Evolutionary conservation across 2,329 filamentous ascomycete species (phyloP), one percentile per base, ranked within the genome.

Genomic region (Penicillium sp.): DNA sequence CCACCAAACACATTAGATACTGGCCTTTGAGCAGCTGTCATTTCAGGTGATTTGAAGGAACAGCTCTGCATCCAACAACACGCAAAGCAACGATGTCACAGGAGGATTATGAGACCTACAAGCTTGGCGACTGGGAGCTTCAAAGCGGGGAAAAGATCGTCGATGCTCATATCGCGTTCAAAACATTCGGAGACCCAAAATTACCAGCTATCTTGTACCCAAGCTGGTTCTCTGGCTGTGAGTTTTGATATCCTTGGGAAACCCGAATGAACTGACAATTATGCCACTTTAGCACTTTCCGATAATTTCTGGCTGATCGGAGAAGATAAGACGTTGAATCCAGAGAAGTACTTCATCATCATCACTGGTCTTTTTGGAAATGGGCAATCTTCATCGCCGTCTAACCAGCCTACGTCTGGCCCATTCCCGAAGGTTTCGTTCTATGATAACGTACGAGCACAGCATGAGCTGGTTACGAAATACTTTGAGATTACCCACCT

Each of bases 241-340:
- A 26, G 49, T 57, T 31, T 7, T 27, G 7, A 22, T 11, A n/a
- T n/a, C n/a, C n/a, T n/a, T n/a, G n/a, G n/a, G n/a, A n/a, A n/a
- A n/a, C n/a, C n/a, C n/a, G n/a, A n/a, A n/a, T n/a, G n/a, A n/a
- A n/a, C n/a, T n/a, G n/a, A 33, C 10, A 26, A 35, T n/a, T 9
- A 41, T 35, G 11, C 21, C 7, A 14, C 19, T n/a, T n/a, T 52
- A 73, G 77, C 74, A 3, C 90, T 93, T 60, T 77, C 80, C 2
- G 86, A 90, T 66, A 93, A 93, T 58, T 80, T 89, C 69, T 92
- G 90, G 90, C 82, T 93, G 11, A 81, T 90, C 43, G 87, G 88
- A 13, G 71, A 82, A 6, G 81, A 85, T 63, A 90, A 85, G 69
- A 82, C 86, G 0, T 78, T 93, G 44, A 82, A 82, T 59, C 88